A percentile compares a stretch with the other conserved stretches of the same genome.
phyloP scores from a whole-genome alignment of 768 basidiomycete species.

The Leccinum broughii region DNA sequence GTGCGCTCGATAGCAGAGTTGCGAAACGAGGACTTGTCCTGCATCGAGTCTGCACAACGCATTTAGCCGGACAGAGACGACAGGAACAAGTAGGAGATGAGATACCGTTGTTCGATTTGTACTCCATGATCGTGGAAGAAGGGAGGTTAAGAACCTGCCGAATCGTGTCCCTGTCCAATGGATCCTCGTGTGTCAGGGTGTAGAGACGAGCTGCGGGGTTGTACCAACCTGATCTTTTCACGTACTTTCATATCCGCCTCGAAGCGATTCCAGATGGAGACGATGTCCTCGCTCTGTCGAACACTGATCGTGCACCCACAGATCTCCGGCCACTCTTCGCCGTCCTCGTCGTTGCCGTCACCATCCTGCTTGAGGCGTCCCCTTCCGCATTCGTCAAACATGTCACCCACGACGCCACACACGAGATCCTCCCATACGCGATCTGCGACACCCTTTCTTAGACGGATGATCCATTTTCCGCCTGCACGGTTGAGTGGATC shows the following conservation, averaged over 20 bases:
- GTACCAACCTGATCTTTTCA: slow-evolving; percentile 77
- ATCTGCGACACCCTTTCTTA: slow-evolving; percentile 88
- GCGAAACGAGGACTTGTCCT: slow-evolving; percentile 85
- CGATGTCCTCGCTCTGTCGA: slow-evolving; percentile 89
- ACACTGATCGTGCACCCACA: slow-evolving; percentile 96
- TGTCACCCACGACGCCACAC: slow-evolving; percentile 85
- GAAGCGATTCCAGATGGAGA: slow-evolving; percentile 88
- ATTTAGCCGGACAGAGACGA: slow-evolving; percentile 2
- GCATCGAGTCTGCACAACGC: slow-evolving; percentile 69
- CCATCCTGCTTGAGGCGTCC: slow-evolving; percentile 29
- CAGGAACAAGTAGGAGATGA: not conserved
- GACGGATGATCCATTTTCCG: slow-evolving; percentile 94
- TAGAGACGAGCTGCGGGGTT: slow-evolving; percentile 30
- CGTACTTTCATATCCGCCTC: slow-evolving; percentile 75
- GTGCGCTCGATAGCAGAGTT: slow-evolving; percentile 57
- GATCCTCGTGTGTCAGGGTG: slow-evolving; percentile 7
- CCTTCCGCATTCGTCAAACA: slow-evolving; percentile 69
- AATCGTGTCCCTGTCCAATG: slow-evolving; percentile 67
- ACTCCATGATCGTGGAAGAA: slow-evolving; percentile 82
- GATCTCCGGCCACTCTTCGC: slow-evolving; percentile 71
- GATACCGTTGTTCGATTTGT: slow-evolving; percentile 88
- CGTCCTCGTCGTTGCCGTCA: slow-evolving; percentile 39
- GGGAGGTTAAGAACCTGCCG: slow-evolving; percentile 75
- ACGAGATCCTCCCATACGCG: slow-evolving; percentile 90
- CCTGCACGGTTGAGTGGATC: slow-evolving; percentile 85